These are phyloP conservation scores for Leccinum pachyderme DNA, from an alignment of 1,284 basidiomycete species.

Conservation along the genomic window DNA sequence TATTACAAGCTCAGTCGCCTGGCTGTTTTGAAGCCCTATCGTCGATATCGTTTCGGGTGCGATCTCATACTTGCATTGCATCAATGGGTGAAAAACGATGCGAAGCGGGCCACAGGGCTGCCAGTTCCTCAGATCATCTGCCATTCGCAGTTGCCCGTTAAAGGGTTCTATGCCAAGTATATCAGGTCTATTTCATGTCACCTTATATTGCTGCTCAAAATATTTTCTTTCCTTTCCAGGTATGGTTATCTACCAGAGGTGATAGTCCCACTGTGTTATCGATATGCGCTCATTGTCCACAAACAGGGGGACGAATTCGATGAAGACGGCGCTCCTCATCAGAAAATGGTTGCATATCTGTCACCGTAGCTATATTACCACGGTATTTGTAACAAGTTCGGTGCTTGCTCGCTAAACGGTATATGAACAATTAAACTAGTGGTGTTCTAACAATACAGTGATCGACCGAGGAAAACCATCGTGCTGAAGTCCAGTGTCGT, in stretches of 20 bases:
- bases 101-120: conserved; percentile 29
- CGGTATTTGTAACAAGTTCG: conserved; percentile 25
- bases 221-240: conserved; percentile 39
- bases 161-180: conserved; percentile 73
- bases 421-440: conserved; percentile 35
- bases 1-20: conserved; percentile 72
- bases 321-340: conserved; percentile 79
- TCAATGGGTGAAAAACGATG: conserved; percentile 50
- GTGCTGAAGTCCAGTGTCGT: conserved; percentile 36
- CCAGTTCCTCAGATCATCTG: conserved; percentile 43
- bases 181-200: conserved; percentile 28
- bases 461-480: conserved; percentile 18
- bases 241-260: conserved; percentile 68
- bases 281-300: conserved; percentile 18
- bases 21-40: conserved; percentile 64
- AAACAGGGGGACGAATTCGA: conserved; percentile 71
- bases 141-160: conserved; percentile 71
- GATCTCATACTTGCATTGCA: conserved; percentile 62
- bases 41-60: conserved; percentile 59
- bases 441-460: conserved; percentile 43
- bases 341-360: conserved; percentile 65
- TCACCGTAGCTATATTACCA: conserved; percentile 37
- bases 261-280: conserved; percentile 17
- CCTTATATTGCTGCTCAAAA: conserved; percentile 6
- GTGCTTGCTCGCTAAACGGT: conserved; percentile 23